A percentile compares a stretch with the other conserved stretches of the same genome.
Conservation (phyloP, 306 rosid species). For the Prinsepia uniflora region DNA sequence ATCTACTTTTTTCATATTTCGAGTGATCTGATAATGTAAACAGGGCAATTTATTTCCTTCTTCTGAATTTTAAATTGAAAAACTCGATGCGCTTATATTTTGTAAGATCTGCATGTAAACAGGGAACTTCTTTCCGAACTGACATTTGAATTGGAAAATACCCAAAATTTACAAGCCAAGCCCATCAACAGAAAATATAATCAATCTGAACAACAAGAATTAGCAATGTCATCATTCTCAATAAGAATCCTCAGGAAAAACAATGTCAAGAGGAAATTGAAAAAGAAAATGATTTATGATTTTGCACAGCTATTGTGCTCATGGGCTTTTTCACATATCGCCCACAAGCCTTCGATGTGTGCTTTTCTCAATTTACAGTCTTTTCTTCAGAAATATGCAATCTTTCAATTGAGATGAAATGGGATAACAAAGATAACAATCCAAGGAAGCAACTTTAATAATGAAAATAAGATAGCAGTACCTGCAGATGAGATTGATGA, state of each 20-base stretch:
- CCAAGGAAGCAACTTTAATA: neutral
- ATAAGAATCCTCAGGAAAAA: slow-evolving; percentile 30
- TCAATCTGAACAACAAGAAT: neutral
- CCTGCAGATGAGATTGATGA: too few species aligned
- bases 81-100: too few species aligned
- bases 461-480: neutral
- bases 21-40: neutral
- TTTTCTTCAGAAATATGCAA: neutral
- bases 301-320: slow-evolving; percentile 74
- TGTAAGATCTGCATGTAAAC: neutral
- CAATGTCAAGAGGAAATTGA: slow-evolving; percentile 30
- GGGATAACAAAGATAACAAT: neutral
- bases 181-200: neutral
- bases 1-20: neutral
- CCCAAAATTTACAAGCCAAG: too few species aligned
- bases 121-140: neutral
- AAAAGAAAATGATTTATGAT: slow-evolving; percentile 30
- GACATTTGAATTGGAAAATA: neutral
- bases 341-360: slow-evolving; percentile 82
- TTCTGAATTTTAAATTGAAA: neutral
- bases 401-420: neutral
- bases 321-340: slow-evolving; percentile 25
- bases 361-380: slow-evolving; percentile 19
- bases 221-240: slow-evolving; percentile 43
- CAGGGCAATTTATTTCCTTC: neutral